Evolutionary conservation across 305 asterid genomes (phyloP).

Genomic region (Striga hermonthica): DNA sequence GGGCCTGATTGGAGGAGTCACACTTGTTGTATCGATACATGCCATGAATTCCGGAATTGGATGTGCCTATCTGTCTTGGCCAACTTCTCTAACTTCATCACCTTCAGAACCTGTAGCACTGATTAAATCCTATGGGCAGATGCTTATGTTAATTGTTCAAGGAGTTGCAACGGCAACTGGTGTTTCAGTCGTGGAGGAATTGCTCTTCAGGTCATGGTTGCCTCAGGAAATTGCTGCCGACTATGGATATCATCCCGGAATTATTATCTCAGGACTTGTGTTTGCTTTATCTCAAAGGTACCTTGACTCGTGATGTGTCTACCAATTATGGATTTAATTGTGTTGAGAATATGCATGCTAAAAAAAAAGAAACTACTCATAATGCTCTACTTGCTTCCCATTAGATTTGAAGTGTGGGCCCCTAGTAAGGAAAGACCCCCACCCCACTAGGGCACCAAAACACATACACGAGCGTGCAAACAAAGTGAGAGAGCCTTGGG

Average conservation of each 20-base stretch:
- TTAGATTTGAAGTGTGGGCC: too few relatives aligned
- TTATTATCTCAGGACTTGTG: conserved; percentile 68
- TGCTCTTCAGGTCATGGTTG: conserved; percentile 90
- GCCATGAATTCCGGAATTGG: conserved; percentile 62
- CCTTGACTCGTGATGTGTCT: conserved; percentile 4
- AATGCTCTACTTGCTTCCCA: neutral
- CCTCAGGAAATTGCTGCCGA: conserved; percentile 88
- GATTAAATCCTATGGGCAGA: conserved; percentile 50
- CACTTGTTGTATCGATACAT: conserved; percentile 63
- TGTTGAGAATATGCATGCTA: conserved; percentile 3
- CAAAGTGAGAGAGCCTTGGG: too few relatives aligned
- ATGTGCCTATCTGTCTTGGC: conserved; percentile 60
- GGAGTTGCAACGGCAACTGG: conserved; percentile 66
- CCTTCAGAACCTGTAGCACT: conserved; percentile 47
- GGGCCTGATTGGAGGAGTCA: conserved; percentile 75
- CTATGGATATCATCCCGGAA: conserved; percentile 71
- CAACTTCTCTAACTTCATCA: conserved; percentile 44
- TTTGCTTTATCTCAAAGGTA: conserved; percentile 87
- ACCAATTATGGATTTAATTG: conserved; percentile 11
- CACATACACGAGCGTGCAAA: neutral
- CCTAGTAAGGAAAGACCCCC: neutral
- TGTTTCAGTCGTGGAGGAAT: conserved; percentile 76
- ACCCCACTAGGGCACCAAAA: neutral
- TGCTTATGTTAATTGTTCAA: conserved; percentile 47
- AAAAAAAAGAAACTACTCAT: neutral